A percentile compares a stretch with the other conserved stretches of the same genome.
Conservation (phyloP, 1,139 yeast genomes). For the Debaryomyces nepalensis region DNA sequence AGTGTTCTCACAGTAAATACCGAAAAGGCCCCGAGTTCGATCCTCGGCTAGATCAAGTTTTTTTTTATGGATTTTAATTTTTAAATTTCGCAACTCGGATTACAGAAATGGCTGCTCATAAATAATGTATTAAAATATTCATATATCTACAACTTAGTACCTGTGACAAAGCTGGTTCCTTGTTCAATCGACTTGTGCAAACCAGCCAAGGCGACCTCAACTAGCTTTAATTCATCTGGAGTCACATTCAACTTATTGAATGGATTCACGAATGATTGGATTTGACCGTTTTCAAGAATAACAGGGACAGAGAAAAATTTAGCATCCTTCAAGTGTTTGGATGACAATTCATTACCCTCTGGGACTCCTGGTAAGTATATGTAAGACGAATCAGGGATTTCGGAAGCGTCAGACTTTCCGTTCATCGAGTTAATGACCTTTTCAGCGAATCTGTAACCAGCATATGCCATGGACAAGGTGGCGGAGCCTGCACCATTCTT, state of each 20-base stretch:
- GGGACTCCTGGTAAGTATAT: slow-evolving; percentile 62
- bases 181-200: slow-evolving; percentile 60
- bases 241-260: slow-evolving; percentile 43
- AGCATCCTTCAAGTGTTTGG: slow-evolving; percentile 41
- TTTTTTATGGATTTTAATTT: too few relatives aligned
- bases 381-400: slow-evolving; percentile 60
- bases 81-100: too few relatives aligned
- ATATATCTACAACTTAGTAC: slow-evolving; percentile 48
- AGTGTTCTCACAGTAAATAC: slow-evolving; percentile 31
- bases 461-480: slow-evolving; percentile 77
- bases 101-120: too few relatives aligned
- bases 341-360: slow-evolving; percentile 51
- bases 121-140: slow-evolving; percentile 11
- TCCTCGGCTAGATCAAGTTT: slow-evolving; percentile 38
- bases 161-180: slow-evolving; percentile 62
- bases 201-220: slow-evolving; percentile 57
- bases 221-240: slow-evolving; percentile 49
- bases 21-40: slow-evolving; percentile 43
- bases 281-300: slow-evolving; percentile 54
- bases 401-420: slow-evolving; percentile 28
- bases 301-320: slow-evolving; percentile 71
- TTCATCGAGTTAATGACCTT: slow-evolving; percentile 49
- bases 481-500: slow-evolving; percentile 81
- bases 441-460: slow-evolving; percentile 71
- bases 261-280: slow-evolving; percentile 49